Percentiles rank a stretch among this genome's conserved stretches.
phyloP scores from a whole-genome alignment of 495 filamentous ascomycete species.

The Hypoxylon fragiforme region DNA sequence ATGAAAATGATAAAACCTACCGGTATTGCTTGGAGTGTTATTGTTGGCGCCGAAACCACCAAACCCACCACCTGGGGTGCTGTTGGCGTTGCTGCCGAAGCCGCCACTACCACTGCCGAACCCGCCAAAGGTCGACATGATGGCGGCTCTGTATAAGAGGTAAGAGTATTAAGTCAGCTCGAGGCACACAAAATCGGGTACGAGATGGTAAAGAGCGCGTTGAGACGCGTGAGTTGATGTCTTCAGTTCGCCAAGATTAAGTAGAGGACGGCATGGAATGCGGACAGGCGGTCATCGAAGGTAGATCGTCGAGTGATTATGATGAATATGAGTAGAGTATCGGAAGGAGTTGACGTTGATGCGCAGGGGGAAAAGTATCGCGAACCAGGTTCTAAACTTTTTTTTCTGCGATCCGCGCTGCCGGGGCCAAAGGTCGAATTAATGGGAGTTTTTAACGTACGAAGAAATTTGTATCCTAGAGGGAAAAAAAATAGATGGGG shows the following conservation, averaged over 20 bases:
- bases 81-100: conserved; percentile 52
- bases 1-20: conserved; percentile 26
- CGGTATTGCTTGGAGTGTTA: conserved; percentile 51
- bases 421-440: conserved; percentile 17
- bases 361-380: conserved; percentile 23
- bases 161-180: conserved; percentile 6
- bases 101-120: conserved; percentile 40
- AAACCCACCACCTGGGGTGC: conserved; percentile 47
- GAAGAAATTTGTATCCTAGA: conserved; percentile 3
- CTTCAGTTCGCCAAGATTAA: conserved; percentile 19
- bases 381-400: conserved; percentile 23
- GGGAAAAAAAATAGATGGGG: conserved; percentile 2
- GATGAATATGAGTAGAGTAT: conserved; percentile 1
- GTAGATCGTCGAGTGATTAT: conserved; percentile 4
- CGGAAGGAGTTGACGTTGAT: conserved; percentile 8
- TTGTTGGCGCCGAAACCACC: conserved; percentile 56
- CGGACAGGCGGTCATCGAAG: conserved; percentile 15
- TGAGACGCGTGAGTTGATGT: conserved; percentile 33
- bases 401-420: conserved; percentile 31
- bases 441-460: conserved; percentile 7
- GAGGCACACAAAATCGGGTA: conserved; percentile 15
- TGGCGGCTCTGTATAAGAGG: conserved; percentile 32
- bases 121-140: conserved; percentile 52
- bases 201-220: conserved; percentile 24
- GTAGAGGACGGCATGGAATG: conserved; percentile 36